Evolutionary conservation across 1,284 basidiomycete species (phyloP), one percentile per base, ranked within the genome.

Genomic region (Rugosomyces carneus): DNA sequence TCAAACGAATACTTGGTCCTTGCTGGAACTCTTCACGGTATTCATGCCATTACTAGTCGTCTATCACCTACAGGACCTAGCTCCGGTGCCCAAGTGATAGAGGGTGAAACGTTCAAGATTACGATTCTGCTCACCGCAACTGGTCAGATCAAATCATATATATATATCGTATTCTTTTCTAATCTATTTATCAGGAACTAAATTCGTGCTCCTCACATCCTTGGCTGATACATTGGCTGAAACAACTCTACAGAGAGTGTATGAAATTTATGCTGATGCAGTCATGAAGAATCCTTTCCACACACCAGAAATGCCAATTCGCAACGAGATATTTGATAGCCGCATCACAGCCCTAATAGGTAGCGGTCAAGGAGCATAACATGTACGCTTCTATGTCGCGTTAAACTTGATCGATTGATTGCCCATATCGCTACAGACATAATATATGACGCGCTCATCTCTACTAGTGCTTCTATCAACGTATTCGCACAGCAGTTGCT

Each of bases 211-310:
- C 1, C 70, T 98, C 37, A 91, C 89, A 1, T 88, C 89, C 0
- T 69, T 89, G 11, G 73, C 83, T 37, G 88, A 95, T 61, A 68
- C 77, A 44, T 76, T 79, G 20, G 80, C 86, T 26, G 91, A 94
- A 47, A 65, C 78, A 2, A 68, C 85, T 8, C 66, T 93, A 40
- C 84, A 88, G 59, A 88, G 81, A 60, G 83, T 92, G 44, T 96
- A 96, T 66, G 91, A 95, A 64, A 79, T 79, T 11, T 97, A 94
- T 69, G 76, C 92, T 1, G 94, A 97, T 60, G 84, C 89, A 3
- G 93, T 96, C 44, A 96, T 97, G 93, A 98, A 99, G 75, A 98
- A 98, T 61, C 96, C 96, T 0, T 99, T 99, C 69, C 93, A 99
- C 64, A 96, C 93, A 2, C 88, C 89, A 20, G 96, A 99, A 67